These are phyloP conservation scores for Anaeramoeba ignava DNA, from an alignment of 78 protist species.

Conservation along the genomic window DNA sequence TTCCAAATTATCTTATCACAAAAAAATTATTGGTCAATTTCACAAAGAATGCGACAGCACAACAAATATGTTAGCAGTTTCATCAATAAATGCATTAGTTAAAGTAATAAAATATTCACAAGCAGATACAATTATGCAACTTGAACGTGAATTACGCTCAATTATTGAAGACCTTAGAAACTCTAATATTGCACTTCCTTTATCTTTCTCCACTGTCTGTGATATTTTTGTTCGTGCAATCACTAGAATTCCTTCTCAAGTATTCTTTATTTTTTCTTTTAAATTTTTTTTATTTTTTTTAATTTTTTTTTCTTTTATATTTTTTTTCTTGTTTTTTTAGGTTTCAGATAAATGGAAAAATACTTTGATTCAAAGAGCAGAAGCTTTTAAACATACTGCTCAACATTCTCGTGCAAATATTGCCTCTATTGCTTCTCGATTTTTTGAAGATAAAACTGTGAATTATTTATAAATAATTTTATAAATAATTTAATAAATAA, in stretches of 20 bases:
- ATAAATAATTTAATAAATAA: too few species aligned
- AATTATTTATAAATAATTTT: neutral
- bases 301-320: neutral
- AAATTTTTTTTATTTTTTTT: neutral
- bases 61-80: too few species aligned
- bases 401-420: neutral
- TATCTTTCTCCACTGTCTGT: neutral
- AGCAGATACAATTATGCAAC: neutral
- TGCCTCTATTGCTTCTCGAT: neutral
- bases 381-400: neutral
- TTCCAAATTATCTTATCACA: too few species aligned
- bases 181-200: neutral
- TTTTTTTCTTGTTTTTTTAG: neutral
- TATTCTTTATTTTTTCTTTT: neutral
- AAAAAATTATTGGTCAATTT: too few species aligned
- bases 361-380: neutral
- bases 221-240: neutral
- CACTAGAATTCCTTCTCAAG: neutral
- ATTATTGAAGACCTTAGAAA: neutral
- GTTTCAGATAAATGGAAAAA: neutral
- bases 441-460: neutral
- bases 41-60: too few species aligned
- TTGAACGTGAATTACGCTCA: neutral
- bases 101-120: neutral
- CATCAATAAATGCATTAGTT: neutral